Conservation (phyloP, 306 rosid genomes). For the Fragaria ananassa region DNA sequence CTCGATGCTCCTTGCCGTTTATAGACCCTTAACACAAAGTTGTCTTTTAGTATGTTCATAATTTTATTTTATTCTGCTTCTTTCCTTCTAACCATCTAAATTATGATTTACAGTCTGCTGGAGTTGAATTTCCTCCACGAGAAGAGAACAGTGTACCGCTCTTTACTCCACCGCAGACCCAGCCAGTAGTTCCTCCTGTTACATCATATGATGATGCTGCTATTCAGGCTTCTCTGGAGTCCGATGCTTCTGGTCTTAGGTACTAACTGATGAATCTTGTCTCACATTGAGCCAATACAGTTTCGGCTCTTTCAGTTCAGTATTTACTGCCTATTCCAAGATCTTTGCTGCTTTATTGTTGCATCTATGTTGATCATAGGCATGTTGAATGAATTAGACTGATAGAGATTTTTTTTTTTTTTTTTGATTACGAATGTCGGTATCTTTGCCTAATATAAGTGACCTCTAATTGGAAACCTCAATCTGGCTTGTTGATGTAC, state of each 20-base stretch:
- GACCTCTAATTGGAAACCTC: neutral
- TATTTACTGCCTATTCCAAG: neutral
- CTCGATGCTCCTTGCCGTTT: constrained; percentile 4
- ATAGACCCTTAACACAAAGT: neutral
- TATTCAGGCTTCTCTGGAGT: constrained; percentile 83
- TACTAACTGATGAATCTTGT: constrained; percentile 27
- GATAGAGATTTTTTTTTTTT: neutral
- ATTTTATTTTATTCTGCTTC: neutral
- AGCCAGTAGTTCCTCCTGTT: constrained; percentile 51
- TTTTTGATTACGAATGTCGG: neutral
- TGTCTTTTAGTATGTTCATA: constrained; percentile 4
- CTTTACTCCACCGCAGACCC: constrained; percentile 93
- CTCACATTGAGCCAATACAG: neutral
- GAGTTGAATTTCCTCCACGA: constrained; percentile 94
- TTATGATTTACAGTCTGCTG: constrained; percentile 58
- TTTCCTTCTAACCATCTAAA: constrained; percentile 14
- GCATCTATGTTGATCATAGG: neutral
- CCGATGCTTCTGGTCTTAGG: constrained; percentile 92
- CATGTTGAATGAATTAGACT: neutral
- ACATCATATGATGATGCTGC: constrained; percentile 59
- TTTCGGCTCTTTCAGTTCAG: neutral
- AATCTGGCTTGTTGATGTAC: neutral
- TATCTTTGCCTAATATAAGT: neutral
- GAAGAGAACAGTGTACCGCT: constrained; percentile 75
- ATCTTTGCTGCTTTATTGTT: neutral